Evolutionary conservation across 2,329 filamentous ascomycete genomes (phyloP).

Genomic region (Fusarium humuli): DNA sequence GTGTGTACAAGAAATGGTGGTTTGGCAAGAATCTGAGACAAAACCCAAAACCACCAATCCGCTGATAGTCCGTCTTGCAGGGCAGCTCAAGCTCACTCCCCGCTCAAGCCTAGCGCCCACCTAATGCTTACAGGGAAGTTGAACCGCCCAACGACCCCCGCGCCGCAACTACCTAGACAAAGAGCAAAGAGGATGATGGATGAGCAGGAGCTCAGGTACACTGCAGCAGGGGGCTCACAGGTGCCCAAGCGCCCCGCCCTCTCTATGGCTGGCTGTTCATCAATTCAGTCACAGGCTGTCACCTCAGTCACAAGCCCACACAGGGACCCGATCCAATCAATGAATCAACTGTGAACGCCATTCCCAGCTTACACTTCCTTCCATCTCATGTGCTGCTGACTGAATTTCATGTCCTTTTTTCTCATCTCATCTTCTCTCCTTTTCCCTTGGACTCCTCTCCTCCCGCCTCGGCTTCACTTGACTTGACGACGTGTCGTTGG

Average conservation of each 20-base stretch:
- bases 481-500: constrained; percentile 42
- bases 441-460: constrained; percentile 24
- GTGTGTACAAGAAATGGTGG: constrained; percentile 10
- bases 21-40: constrained; percentile 38
- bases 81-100: constrained; percentile 25
- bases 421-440: constrained; percentile 20
- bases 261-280: constrained; percentile 3
- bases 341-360: constrained; percentile 27
- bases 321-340: constrained; percentile 36
- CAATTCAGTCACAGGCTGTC: constrained; percentile 24
- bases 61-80: constrained; percentile 24
- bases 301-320: constrained; percentile 35
- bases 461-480: constrained; percentile 36
- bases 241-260: constrained; percentile 39
- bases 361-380: constrained; percentile 32
- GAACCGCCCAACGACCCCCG: constrained; percentile 28
- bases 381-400: neutral
- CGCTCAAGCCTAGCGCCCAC: constrained; percentile 14
- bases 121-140: constrained; percentile 22
- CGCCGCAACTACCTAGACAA: constrained; percentile 7
- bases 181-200: constrained; percentile 2
- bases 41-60: constrained; percentile 28
- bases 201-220: constrained; percentile 16
- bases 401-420: constrained; percentile 7
- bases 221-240: constrained; percentile 28